Evolutionary conservation across 2,329 filamentous ascomycete species (phyloP), one percentile per base, ranked within the genome.

Genomic region (Colletotrichum lupini): DNA sequence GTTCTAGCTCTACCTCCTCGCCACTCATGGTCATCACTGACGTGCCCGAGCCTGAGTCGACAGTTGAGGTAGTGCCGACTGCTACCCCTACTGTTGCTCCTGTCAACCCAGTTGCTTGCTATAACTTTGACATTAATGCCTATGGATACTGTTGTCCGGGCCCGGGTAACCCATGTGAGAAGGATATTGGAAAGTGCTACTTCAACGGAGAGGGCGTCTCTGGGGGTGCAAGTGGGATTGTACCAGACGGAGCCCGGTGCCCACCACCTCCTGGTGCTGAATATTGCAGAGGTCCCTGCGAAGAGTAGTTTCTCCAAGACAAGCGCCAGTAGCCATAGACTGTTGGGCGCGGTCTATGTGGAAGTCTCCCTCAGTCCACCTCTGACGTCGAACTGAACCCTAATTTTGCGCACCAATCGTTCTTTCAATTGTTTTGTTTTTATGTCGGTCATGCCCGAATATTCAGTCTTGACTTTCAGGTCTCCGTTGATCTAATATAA

Each of bases 101-200:
- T 11, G 26, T 49, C 12, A 16, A n/a, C 16, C 65, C 65, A 3
- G 28, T 67, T 6, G 56, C 65, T 26, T 67, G 65, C n/a, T 67
- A 67, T 5, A 67, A 67, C 26, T 67, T 67, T 1, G 64, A 67
- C n/a, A 32, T 52, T 1, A 59, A 60, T 1, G 56, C 56, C 2
- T 67, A 67, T 9, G 65, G 65, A 28, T 67, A 60, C 42, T 67
- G 56, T 26, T 68, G 66, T 4, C 46, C 66, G 1, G 19, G 16
- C 0, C 46, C 28, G 0, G 57, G 46, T 5, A 56, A 55, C 1
- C 42, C 57, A 4, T 68, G 66, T 5, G 46, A 30, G 24, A 30
- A 62, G 2, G 49, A 56, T 24, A 5, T 62, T 26, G 66, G 57
- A 5, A 56, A 55, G 4, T 68, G 66, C 22, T 62, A 62, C 19